Base-by-base conservation (phyloP, 2,329 filamentous ascomycete genomes). In the Parafenestella ontariensis region DNA sequence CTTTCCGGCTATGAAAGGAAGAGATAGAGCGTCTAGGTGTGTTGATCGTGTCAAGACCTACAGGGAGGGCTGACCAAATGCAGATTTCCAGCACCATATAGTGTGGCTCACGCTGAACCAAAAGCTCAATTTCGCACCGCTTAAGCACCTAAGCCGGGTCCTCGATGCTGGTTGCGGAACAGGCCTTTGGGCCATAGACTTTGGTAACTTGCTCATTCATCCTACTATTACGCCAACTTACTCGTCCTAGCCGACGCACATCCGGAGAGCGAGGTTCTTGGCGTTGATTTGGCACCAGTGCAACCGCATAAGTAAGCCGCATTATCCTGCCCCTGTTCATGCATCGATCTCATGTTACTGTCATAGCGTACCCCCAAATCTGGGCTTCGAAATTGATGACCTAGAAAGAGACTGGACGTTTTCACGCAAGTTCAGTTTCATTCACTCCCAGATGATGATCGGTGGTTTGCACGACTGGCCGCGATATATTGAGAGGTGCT, bases 341-440 rank as follows among this genome's bases (percentile, higher is more conserved):
- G 13, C n/a, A 31, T 23, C n/a, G 15, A 41, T 13, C 31, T 46
- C 18, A 45, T 31, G 39, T 8, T 5, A 15, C 23, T n/a, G 3
- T 8, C 9, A 10, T 20, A 59, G 56, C 64, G 72, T 79, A 0
- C 77, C 77, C 0, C 68, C 73, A 2, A 79, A 79, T 51, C 68
- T 71, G 26, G 58, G 58, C 8, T 79, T 79, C 56, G 71, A 78
- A 36, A 66, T 80, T 41, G 78, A 79, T 59, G 76, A 79, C 46
- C 63, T 72, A 24, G 72, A 69, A 24, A 49, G 63, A 20, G 62
- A 65, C n/a, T 78, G 76, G 76, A 76, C 72, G 23, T 66, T 61
- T 39, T 58, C 61, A 10, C 52, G 54, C 34, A 63, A 58, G 23
- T 67, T 67, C 50, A 74, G 78, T 50, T 75, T 73, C 50, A 76